Evolutionary conservation across 2,329 filamentous ascomycete species (phyloP).

Genomic region (Venturia asperata): DNA sequence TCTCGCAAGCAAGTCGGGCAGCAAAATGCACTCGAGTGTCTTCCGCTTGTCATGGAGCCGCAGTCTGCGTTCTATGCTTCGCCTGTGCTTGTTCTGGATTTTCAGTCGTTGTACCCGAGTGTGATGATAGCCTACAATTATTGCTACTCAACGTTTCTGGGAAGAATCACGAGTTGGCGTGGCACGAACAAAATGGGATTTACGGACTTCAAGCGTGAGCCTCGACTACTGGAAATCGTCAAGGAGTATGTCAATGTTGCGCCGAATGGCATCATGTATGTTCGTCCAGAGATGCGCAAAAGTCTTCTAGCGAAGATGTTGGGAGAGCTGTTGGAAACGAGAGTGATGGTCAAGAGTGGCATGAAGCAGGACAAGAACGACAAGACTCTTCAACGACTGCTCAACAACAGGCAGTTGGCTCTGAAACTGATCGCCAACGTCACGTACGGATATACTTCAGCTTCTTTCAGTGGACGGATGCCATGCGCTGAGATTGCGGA

Average conservation of each 20-base stretch:
- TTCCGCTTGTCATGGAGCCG: slow-evolving; percentile 95
- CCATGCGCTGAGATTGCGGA: slow-evolving; percentile 96
- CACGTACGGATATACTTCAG: slow-evolving; percentile 95
- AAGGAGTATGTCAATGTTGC: slow-evolving; percentile 84
- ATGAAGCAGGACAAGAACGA: slow-evolving; percentile 94
- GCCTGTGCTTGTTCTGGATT: slow-evolving; percentile 85
- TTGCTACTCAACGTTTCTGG: slow-evolving; percentile 94
- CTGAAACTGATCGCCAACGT: slow-evolving; percentile 97
- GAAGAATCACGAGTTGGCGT: slow-evolving; percentile 79
- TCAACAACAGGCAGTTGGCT: slow-evolving; percentile 90
- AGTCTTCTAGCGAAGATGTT: slow-evolving; percentile 95
- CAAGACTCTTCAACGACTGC: slow-evolving; percentile 71
- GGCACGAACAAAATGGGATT: slow-evolving; percentile 94
- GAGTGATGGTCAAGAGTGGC: slow-evolving; percentile 94
- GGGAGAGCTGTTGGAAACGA: slow-evolving; percentile 87
- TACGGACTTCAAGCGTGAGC: slow-evolving; percentile 71
- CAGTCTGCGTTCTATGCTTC: slow-evolving; percentile 90
- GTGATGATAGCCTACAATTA: slow-evolving; percentile 99
- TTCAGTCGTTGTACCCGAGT: slow-evolving; percentile 92
- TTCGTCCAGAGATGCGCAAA: slow-evolving; percentile 75
- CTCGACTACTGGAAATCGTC: slow-evolving; percentile 66
- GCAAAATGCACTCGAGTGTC: slow-evolving; percentile 89
- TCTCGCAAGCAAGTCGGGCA: slow-evolving; percentile 85
- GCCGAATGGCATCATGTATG: slow-evolving; percentile 95
- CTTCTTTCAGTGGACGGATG: slow-evolving; percentile 95